Base-by-base conservation (phyloP, 768 basidiomycete genomes). In the Leucocoprinus sp. region DNA sequence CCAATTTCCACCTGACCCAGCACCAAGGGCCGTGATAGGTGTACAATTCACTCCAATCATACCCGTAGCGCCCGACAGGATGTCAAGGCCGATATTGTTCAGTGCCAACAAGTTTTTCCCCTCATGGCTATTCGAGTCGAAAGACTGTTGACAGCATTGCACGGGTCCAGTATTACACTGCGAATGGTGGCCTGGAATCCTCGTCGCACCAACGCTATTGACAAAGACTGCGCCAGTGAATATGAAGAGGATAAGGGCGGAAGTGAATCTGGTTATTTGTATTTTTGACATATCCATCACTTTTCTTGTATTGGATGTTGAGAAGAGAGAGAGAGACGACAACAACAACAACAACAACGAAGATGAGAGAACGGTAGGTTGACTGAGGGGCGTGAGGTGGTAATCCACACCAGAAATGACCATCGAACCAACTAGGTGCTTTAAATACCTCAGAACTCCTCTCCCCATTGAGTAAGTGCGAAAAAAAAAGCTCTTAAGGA, bases 221-320 rank as follows among this genome's bases (percentile, higher is more conserved):
- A 41, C 15, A 1, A 14, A 26, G 39, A 41, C 9, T 23, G 21
- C 22, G 22, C 14, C 33, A 5, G 23, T n/a, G 34, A 18, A 5
- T 24, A 44, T 15, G 9, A 37, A 19, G 37, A 38, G 26, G 21
- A 45, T 11, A 12, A 33, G 18, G 35, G 26, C n/a, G 31, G 11
- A n/a, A 31, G 3, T 31, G 31, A 31, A 11, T 31, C 31, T 31
- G 31, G 31, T 4, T 31, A 31, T 8, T 31, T 31, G 31, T 31
- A 8, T 31, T n/a, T n/a, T n/a, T 31, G 4, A 12, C 9, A 12
- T 31, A 15, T 36, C 27, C 27, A 45, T 38, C 44, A 27, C 35
- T 45, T 45, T 44, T 45, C 37, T 45, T 45, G 36, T 14, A 37
- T 42, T 37, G 37, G 44, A 38, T 38, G 44, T 8, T 3, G 19